Evolutionary conservation across 805 yeast species (phyloP).

Genomic region (Aciculoconidium aculeatum): DNA sequence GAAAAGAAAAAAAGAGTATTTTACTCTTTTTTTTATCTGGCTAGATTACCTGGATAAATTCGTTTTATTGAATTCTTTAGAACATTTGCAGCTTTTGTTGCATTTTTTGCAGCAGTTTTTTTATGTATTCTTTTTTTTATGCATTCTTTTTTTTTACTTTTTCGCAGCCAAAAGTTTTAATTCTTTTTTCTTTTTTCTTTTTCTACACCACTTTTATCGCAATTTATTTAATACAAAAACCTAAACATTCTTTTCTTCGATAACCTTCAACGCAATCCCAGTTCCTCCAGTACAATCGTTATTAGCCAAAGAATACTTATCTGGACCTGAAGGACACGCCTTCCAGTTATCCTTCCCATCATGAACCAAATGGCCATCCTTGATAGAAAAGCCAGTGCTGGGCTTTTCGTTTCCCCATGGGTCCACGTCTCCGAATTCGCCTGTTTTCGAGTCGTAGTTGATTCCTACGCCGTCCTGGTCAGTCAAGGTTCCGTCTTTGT

Average conservation of each 20-base stretch:
- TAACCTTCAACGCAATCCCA: slow-evolving; percentile 19
- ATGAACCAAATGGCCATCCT: slow-evolving; percentile 30
- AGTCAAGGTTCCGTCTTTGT: slow-evolving; percentile 21
- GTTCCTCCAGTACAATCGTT: slow-evolving; percentile 25
- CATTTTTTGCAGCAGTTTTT: not conserved
- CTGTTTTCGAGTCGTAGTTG: slow-evolving; percentile 22
- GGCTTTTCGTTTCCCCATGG: slow-evolving; percentile 29
- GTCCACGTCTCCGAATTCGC: slow-evolving; percentile 28
- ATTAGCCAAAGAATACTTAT: slow-evolving; percentile 19
- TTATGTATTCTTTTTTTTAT: not conserved
- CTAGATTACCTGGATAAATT: not conserved
- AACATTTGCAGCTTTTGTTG: not conserved
- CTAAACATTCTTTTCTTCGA: slow-evolving; percentile 7
- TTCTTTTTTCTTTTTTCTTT: too few species aligned
- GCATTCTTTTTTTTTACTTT: too few species aligned
- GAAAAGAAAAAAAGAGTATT: too few species aligned
- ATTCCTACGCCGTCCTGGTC: slow-evolving; percentile 28
- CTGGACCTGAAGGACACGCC: slow-evolving; percentile 30
- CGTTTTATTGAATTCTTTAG: not conserved
- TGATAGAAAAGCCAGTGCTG: slow-evolving; percentile 35
- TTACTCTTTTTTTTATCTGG: too few species aligned
- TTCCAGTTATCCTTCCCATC: slow-evolving; percentile 29
- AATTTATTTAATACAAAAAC: slow-evolving; percentile 1
- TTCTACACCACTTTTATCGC: too few species aligned
- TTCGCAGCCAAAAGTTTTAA: too few species aligned